Evolutionary conservation across 441 rosid species (phyloP).

Genomic region (Biscutella laevigata): DNA sequence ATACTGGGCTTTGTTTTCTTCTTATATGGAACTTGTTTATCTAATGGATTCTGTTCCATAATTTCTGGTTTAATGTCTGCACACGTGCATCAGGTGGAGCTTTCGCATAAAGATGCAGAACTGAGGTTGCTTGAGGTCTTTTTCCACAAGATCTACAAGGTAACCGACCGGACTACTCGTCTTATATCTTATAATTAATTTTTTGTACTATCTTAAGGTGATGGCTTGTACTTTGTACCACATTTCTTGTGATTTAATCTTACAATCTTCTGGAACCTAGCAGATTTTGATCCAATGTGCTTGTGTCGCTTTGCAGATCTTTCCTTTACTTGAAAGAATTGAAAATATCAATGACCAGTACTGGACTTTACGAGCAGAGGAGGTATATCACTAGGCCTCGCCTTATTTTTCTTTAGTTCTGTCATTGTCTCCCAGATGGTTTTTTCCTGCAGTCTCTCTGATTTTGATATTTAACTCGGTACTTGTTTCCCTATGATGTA

Average conservation of each 20-base stretch:
- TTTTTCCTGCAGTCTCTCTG: not conserved
- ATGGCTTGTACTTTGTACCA: not conserved
- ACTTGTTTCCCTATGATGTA: not conserved
- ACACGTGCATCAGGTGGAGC: constrained; percentile 57
- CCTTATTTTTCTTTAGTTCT: constrained; percentile 11
- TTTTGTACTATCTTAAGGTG: not conserved
- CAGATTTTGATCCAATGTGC: constrained; percentile 8
- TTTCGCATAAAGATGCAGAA: constrained; percentile 84
- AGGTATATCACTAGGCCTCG: constrained; percentile 36
- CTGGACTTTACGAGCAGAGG: constrained; percentile 97
- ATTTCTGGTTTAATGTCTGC: not conserved
- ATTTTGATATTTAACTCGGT: not conserved
- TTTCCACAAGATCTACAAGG: constrained; percentile 91
- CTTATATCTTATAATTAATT: not conserved
- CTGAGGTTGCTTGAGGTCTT: constrained; percentile 90
- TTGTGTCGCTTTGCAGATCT: constrained; percentile 49
- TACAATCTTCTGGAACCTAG: not conserved
- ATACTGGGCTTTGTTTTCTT: not conserved
- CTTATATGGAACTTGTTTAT: not conserved
- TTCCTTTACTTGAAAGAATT: constrained; percentile 68
- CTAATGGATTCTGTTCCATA: not conserved
- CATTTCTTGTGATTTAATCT: not conserved
- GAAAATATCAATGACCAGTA: constrained; percentile 98
- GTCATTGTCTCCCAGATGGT: constrained; percentile 11
- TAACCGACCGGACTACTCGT: constrained; percentile 18